Conservation (phyloP, 148 eudicot species). For the Pouteria glomerata region DNA sequence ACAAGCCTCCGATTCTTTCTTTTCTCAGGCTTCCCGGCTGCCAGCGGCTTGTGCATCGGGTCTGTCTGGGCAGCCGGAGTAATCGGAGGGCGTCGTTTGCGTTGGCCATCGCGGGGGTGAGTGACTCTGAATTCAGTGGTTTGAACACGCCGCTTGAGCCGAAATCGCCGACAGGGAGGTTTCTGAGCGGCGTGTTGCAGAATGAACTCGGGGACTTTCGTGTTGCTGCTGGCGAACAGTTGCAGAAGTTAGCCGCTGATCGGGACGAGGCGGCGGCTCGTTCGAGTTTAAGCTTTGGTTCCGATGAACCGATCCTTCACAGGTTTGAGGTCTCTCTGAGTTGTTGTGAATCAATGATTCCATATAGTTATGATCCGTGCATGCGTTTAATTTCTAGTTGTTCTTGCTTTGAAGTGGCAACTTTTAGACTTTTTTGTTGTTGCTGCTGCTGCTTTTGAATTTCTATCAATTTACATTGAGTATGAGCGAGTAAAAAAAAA, state of each 20-base stretch:
- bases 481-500: too few relatives aligned
- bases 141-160: slow-evolving; percentile 59
- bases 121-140: slow-evolving; percentile 32
- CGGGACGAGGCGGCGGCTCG: slow-evolving; percentile 50
- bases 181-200: slow-evolving; percentile 45
- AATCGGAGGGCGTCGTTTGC: slow-evolving; percentile 18
- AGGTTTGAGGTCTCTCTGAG: slow-evolving; percentile 33
- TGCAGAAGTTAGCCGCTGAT: slow-evolving; percentile 46
- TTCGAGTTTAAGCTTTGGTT: slow-evolving; percentile 31
- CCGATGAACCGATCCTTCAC: slow-evolving; percentile 63
- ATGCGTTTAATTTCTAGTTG: too few relatives aligned
- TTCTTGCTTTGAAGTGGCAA: too few relatives aligned
- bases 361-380: background rate
- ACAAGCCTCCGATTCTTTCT: background rate
- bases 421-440: too few relatives aligned
- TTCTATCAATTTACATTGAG: too few relatives aligned
- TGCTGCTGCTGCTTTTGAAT: too few relatives aligned
- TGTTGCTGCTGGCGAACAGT: slow-evolving; percentile 43
- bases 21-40: background rate
- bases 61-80: background rate
- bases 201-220: slow-evolving; percentile 42
- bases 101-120: slow-evolving; percentile 16
- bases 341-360: background rate
- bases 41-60: background rate
- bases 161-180: slow-evolving; percentile 42